A percentile compares a stretch with the other conserved stretches of the same genome.
These are phyloP conservation scores for Spathaspora sp. DNA, from an alignment of 805 yeast species.

Conservation along the genomic window DNA sequence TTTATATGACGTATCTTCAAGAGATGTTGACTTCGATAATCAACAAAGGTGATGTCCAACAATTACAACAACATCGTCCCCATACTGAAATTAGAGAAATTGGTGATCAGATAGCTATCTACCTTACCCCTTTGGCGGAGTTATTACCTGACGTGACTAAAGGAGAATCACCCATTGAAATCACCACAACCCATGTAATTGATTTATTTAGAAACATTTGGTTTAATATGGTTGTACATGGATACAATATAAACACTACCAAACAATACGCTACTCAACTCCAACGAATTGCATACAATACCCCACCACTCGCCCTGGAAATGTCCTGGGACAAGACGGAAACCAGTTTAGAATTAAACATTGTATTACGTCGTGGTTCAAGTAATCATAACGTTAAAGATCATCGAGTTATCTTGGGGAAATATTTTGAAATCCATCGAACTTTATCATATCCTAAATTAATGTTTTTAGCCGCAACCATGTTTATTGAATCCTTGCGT, in stretches of 20 bases:
- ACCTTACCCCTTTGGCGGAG: constrained; percentile 71
- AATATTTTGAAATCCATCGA: constrained; percentile 48
- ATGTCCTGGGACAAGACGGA: constrained; percentile 79
- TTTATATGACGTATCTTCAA: constrained; percentile 51
- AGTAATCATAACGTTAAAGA: constrained; percentile 75
- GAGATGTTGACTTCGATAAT: constrained; percentile 67
- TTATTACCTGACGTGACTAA: constrained; percentile 57
- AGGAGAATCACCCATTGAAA: constrained; percentile 39
- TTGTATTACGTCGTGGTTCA: constrained; percentile 85
- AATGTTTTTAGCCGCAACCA: constrained; percentile 83
- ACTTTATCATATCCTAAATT: constrained; percentile 66
- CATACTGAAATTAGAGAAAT: constrained; percentile 66
- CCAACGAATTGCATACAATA: constrained; percentile 71
- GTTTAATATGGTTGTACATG: constrained; percentile 93
- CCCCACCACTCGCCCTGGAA: constrained; percentile 87
- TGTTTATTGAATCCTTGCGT: constrained; percentile 74
- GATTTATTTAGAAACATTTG: constrained; percentile 80
- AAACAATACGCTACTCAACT: constrained; percentile 46
- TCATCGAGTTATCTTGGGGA: constrained; percentile 61
- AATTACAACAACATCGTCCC: constrained; percentile 73
- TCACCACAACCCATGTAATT: constrained; percentile 46
- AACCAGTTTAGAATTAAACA: constrained; percentile 86
- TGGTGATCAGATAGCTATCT: constrained; percentile 63
- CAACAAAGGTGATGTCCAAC: constrained; percentile 75
- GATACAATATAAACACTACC: constrained; percentile 63